These are phyloP conservation scores for Suhomyces anneliseae DNA, from an alignment of 1,139 yeast genomes.

Conservation along the genomic window DNA sequence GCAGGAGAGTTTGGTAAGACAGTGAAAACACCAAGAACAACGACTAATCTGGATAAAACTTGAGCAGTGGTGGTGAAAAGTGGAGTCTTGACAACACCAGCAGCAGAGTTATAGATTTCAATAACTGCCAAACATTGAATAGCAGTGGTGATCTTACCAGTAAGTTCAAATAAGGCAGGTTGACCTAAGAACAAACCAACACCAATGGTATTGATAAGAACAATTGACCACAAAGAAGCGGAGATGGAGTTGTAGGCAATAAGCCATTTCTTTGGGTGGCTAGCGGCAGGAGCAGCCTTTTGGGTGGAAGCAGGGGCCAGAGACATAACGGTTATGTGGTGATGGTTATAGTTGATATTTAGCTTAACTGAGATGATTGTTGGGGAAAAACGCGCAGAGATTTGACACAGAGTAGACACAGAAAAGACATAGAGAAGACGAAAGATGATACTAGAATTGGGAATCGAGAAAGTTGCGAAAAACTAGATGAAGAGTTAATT, in stretches of 20 bases:
- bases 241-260: slow-evolving; percentile 48
- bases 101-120: slow-evolving; percentile 75
- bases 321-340: not conserved
- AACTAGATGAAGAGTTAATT: no score
- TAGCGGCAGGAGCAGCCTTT: slow-evolving; percentile 6
- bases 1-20: slow-evolving; percentile 70
- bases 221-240: slow-evolving; percentile 46
- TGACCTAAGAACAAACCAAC: slow-evolving; percentile 48
- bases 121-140: slow-evolving; percentile 84
- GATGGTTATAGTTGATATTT: not conserved
- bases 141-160: slow-evolving; percentile 58
- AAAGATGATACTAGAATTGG: no score
- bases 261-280: slow-evolving; percentile 40
- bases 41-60: slow-evolving; percentile 77
- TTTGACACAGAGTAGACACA: no score
- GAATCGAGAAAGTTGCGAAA: no score
- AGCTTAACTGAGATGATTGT: not conserved
- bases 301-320: not conserved
- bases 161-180: slow-evolving; percentile 57
- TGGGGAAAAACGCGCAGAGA: no score
- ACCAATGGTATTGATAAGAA: slow-evolving; percentile 43
- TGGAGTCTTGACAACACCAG: slow-evolving; percentile 85
- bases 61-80: slow-evolving; percentile 80
- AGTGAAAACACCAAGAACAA: slow-evolving; percentile 82
- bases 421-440: no score